Percentiles rank a stretch among this genome's conserved stretches.
Conservation (phyloP, 768 basidiomycete genomes). For the Tricholoma sp. region DNA sequence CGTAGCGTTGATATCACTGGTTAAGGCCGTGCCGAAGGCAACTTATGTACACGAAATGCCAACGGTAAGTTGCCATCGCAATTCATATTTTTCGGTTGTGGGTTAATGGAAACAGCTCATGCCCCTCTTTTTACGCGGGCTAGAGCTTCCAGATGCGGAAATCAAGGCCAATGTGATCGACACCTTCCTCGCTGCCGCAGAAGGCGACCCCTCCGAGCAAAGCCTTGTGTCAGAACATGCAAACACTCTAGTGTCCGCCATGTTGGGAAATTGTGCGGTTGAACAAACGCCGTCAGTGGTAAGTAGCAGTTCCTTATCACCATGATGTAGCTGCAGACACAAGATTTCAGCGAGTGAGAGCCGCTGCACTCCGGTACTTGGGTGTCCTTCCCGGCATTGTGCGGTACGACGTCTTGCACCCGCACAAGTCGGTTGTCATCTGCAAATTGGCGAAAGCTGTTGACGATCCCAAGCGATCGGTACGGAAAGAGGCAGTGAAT, state of each 20-base stretch:
- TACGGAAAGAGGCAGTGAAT: conserved; percentile 87
- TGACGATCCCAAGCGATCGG: conserved; percentile 84
- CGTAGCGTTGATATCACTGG: conserved; percentile 76
- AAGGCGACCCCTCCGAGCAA: conserved; percentile 45
- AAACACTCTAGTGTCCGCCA: conserved; percentile 57
- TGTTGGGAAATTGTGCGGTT: conserved; percentile 61
- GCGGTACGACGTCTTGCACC: conserved; percentile 80
- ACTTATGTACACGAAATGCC: conserved; percentile 68
- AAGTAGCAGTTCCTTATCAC: conserved; percentile 14
- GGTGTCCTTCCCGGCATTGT: conserved; percentile 68
- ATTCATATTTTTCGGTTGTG: not conserved
- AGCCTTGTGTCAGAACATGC: conserved; percentile 63
- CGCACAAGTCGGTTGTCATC: conserved; percentile 67
- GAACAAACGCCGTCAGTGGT: conserved; percentile 54
- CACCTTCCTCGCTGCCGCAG: conserved; percentile 66
- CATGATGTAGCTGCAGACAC: not conserved
- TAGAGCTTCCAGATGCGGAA: conserved; percentile 68
- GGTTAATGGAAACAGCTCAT: conserved; percentile 53
- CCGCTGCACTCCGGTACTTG: conserved; percentile 70
- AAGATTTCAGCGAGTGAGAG: conserved; percentile 62
- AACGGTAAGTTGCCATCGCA: conserved; percentile 31
- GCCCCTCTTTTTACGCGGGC: conserved; percentile 80
- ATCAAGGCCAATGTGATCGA: conserved; percentile 80
- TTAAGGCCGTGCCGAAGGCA: conserved; percentile 74
- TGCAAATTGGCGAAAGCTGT: conserved; percentile 68